A percentile compares a stretch with the other conserved stretches of the same genome.
phyloP scores from a whole-genome alignment of 2,329 filamentous ascomycete genomes.

The Trichoderma breve region DNA sequence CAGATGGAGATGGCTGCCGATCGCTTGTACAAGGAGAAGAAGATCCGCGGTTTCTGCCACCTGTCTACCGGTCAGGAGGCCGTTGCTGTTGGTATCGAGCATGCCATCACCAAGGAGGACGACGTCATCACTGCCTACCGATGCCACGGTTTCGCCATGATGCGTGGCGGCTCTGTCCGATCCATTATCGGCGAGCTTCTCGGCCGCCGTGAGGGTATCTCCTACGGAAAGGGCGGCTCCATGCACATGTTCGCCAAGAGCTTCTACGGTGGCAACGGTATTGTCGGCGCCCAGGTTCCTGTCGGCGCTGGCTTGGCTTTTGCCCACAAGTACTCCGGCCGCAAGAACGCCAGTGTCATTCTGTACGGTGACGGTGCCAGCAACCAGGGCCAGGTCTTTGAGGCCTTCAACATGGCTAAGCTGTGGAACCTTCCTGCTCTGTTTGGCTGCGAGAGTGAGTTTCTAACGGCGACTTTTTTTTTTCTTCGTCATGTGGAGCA shows the following conservation, averaged over 20 bases:
- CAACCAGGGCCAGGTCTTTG: conserved; percentile 99
- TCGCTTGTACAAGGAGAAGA: conserved; percentile 99
- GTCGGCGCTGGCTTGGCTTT: conserved; percentile 96
- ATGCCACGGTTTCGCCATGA: conserved; percentile 96
- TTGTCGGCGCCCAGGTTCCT: conserved; percentile 96
- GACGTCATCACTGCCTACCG: conserved; percentile 97
- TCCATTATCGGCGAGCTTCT: conserved; percentile 95
- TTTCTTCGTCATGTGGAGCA: neutral
- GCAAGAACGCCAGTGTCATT: conserved; percentile 82
- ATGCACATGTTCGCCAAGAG: conserved; percentile 99
- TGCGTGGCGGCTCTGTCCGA: conserved; percentile 88
- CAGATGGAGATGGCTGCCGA: conserved; percentile 99
- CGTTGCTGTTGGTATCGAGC: conserved; percentile 94
- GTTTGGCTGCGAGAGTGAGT: conserved; percentile 96
- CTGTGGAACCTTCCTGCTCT: conserved; percentile 95
- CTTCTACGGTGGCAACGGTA: conserved; percentile 99
- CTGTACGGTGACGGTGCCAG: conserved; percentile 97
- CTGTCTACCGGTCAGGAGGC: conserved; percentile 97
- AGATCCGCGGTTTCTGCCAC: conserved; percentile 99
- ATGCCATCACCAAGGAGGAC: conserved; percentile 87
- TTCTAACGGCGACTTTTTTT: neutral
- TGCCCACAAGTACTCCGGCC: conserved; percentile 88
- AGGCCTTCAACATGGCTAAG: conserved; percentile 99
- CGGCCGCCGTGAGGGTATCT: conserved; percentile 91
- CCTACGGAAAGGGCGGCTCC: conserved; percentile 97